phyloP scores from a whole-genome alignment of 805 yeast species.

The Spathaspora passalidarum region DNA sequence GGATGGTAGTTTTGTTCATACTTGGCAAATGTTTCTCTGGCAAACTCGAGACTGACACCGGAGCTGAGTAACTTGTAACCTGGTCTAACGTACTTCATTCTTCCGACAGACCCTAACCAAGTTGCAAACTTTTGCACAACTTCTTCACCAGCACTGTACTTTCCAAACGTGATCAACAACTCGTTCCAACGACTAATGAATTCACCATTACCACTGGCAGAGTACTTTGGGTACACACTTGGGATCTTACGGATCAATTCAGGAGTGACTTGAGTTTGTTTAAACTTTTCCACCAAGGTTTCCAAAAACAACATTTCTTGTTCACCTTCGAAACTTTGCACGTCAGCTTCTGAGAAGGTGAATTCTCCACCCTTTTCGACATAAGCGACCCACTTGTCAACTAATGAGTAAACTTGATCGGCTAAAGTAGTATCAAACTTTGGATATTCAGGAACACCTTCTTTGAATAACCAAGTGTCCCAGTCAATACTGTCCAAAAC shows the following conservation, averaged over 20 bases:
- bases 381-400: conserved; percentile 19
- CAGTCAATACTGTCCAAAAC: conserved; percentile 24
- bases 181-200: conserved; percentile 21
- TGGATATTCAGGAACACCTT: conserved; percentile 28
- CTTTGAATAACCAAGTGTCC: conserved; percentile 25
- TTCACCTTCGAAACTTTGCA: conserved; percentile 18
- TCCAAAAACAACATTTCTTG: conserved; percentile 26
- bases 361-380: conserved; percentile 1
- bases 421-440: conserved; percentile 27
- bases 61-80: conserved; percentile 24
- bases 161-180: conserved; percentile 21
- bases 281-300: conserved; percentile 17
- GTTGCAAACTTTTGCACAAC: conserved; percentile 19
- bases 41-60: conserved; percentile 23
- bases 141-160: conserved; percentile 11
- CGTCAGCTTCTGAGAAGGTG: conserved; percentile 13
- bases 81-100: conserved; percentile 37
- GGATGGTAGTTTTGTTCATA: conserved; percentile 28
- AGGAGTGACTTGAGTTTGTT: conserved; percentile 4
- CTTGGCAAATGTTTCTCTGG: conserved; percentile 21
- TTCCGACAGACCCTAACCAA: conserved; percentile 34
- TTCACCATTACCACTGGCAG: conserved; percentile 22
- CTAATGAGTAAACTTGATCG: conserved; percentile 22
- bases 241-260: conserved; percentile 14
- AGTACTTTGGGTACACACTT: conserved; percentile 17